A percentile compares a stretch with the other conserved stretches of the same genome.
Conservation (phyloP, 768 basidiomycete species). For the Amanita polypyramis region DNA sequence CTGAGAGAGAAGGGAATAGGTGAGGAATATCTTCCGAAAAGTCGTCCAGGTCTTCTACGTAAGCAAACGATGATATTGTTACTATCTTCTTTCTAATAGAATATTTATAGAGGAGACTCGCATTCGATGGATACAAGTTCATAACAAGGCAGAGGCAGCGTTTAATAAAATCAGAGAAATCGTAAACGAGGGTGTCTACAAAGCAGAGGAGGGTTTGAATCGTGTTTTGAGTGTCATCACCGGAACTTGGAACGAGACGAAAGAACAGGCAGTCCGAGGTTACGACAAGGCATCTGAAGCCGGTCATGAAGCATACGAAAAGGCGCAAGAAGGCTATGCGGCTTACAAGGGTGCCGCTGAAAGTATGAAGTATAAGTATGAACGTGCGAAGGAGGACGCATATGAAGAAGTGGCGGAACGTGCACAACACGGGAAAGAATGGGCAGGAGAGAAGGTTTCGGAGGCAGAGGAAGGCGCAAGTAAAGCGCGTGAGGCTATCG, state of each 20-base stretch:
- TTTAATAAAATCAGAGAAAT: constrained; percentile 55
- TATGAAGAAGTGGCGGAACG: constrained; percentile 15
- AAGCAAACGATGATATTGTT: constrained; percentile 10
- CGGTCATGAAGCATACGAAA: constrained; percentile 6
- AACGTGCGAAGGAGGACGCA: constrained; percentile 15
- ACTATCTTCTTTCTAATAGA: background rate
- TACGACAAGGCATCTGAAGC: constrained; percentile 12
- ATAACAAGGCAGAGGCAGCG: constrained; percentile 43
- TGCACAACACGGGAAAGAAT: constrained; percentile 14
- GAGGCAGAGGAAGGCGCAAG: constrained; percentile 13
- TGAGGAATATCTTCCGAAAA: constrained; percentile 55
- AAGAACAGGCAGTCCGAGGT: constrained; percentile 20
- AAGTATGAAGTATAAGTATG: constrained; percentile 12
- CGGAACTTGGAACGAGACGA: constrained; percentile 24
- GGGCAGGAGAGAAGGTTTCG: constrained; percentile 21
- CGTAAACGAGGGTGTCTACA: constrained; percentile 56
- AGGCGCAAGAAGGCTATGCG: constrained; percentile 2
- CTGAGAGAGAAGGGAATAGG: constrained; percentile 66
- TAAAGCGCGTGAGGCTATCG: constrained; percentile 18
- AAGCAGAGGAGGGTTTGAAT: constrained; percentile 68
- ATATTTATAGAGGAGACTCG: constrained; percentile 53
- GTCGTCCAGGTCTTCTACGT: constrained; percentile 75
- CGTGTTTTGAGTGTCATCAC: constrained; percentile 34
- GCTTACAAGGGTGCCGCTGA: constrained; percentile 1
- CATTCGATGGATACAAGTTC: constrained; percentile 67